Conservation (phyloP, 2,329 filamentous ascomycete species). For the Phyllosticta citribraziliensis region DNA sequence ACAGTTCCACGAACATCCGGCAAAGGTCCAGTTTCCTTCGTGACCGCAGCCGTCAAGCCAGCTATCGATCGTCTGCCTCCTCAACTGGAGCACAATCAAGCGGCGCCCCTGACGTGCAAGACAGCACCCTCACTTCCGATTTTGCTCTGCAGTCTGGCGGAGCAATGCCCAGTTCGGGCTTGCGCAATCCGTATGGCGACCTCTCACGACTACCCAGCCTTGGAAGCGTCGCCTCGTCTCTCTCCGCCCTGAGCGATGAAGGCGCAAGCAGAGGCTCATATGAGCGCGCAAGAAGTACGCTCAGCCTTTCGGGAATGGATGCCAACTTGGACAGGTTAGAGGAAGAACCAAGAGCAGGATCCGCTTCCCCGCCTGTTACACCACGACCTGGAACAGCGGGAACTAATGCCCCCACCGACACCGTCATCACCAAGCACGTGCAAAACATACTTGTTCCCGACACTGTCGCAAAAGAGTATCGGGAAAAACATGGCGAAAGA, state of each 20-base stretch:
- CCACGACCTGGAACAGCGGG: constrained; percentile 50
- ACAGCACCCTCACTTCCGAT: constrained; percentile 65
- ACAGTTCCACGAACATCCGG: not conserved
- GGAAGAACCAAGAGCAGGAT: constrained; percentile 44
- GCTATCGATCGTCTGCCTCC: constrained; percentile 49
- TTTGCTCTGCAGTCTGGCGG: constrained; percentile 77
- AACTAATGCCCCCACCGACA: constrained; percentile 64
- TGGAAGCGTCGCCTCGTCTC: constrained; percentile 76
- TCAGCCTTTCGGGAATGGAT: constrained; percentile 27
- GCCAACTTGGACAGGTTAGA: constrained; percentile 47
- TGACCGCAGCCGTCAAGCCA: constrained; percentile 39
- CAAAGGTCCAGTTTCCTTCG: constrained; percentile 44
- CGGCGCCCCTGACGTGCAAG: constrained; percentile 50
- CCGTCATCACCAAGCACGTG: constrained; percentile 77
- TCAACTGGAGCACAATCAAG: constrained; percentile 46
- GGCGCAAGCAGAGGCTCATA: constrained; percentile 22
- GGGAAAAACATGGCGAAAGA: constrained; percentile 57
- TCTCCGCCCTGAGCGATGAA: constrained; percentile 43
- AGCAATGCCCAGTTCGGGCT: constrained; percentile 45
- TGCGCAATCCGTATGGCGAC: constrained; percentile 39
- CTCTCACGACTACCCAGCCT: constrained; percentile 74
- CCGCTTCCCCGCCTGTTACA: constrained; percentile 50
- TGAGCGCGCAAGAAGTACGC: constrained; percentile 34
- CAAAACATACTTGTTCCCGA: constrained; percentile 86
- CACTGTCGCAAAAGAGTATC: constrained; percentile 77